Evolutionary conservation across 768 basidiomycete genomes (phyloP), one percentile per base, ranked within the genome.

Genomic region (Russula vinacea): DNA sequence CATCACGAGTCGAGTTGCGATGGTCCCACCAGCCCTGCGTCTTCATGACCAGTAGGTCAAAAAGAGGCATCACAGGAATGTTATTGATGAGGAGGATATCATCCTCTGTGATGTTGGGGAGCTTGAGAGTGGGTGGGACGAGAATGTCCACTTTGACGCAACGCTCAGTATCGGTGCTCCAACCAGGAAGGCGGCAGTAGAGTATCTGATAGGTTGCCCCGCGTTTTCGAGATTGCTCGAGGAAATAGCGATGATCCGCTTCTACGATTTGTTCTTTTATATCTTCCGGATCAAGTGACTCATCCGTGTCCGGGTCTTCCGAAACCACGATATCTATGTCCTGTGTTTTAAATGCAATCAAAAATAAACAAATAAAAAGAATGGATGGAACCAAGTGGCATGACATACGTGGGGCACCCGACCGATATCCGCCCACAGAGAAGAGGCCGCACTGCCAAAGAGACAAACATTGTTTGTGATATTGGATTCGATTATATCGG

Each of bases 21-120:
- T 47, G 45, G 45, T 47, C 45, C n/a, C 22, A 5, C 45, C 45
- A 47, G 22, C 65, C 65, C 22, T 63, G 62, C 19, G 37, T 24
- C 62, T 66, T 66, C 62, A 58, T 52, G 32, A 66, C 35, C 33
- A 66, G 37, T 14, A 66, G 44, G 16, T 54, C 62, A 26, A 66
- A 66, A 14, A 66, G 10, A 0, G 62, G 62, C 65, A 66, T 64
- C 19, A 64, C 56, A 26, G 62, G 62, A 17, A 66, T 50, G 1
- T 11, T n/a, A 2, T 5, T 7, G 26, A 63, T 24, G 3, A 3
- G 11, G n/a, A 1, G 0, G 7, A 3, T 11, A 10, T 47, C 45
- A 1, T 10, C 11, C n/a, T 1, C 11, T 11, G 3, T 47, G 11
- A 47, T 47, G 9, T 0, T 6, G 11, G 65, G 62, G 9, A 66